These are phyloP conservation scores for Castanea crenata DNA, from an alignment of 306 rosid genomes.

Conservation along the genomic window DNA sequence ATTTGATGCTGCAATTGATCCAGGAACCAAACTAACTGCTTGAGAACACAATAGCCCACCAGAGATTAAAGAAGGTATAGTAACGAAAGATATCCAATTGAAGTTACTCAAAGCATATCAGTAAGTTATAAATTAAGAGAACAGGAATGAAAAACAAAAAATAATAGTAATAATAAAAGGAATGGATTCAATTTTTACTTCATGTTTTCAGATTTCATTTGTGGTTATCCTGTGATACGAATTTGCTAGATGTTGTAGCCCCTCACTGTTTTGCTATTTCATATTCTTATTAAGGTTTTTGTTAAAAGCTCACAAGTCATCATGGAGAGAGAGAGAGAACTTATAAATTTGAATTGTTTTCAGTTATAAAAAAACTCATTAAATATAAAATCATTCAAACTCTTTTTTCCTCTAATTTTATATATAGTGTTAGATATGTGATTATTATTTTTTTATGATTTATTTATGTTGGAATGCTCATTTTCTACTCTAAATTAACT, in stretches of 20 bases:
- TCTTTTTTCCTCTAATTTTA: too few relatives aligned
- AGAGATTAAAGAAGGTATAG: background rate
- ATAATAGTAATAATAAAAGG: too few relatives aligned
- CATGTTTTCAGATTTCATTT: too few relatives aligned
- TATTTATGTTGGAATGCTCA: too few relatives aligned
- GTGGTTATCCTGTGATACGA: background rate
- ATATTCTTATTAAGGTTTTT: background rate
- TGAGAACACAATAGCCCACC: background rate
- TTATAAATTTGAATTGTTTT: too few relatives aligned
- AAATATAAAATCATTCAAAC: too few relatives aligned
- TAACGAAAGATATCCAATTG: background rate
- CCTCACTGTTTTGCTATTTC: background rate
- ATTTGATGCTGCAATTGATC: slow-evolving; percentile 16
- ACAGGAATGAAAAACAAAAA: too few relatives aligned
- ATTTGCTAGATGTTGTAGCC: background rate
- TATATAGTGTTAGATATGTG: too few relatives aligned
- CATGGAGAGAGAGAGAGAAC: background rate
- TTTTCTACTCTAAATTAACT: too few relatives aligned
- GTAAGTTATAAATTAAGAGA: background rate
- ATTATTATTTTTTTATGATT: too few relatives aligned
- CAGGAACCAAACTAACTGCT: slow-evolving; percentile 16
- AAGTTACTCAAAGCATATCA: background rate
- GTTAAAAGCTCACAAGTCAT: background rate
- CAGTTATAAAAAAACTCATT: too few relatives aligned
- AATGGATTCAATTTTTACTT: too few relatives aligned